Evolutionary conservation across 208 protist genomes (phyloP), one percentile per base, ranked within the genome.

Genomic region (Tetramitus jugosus): DNA sequence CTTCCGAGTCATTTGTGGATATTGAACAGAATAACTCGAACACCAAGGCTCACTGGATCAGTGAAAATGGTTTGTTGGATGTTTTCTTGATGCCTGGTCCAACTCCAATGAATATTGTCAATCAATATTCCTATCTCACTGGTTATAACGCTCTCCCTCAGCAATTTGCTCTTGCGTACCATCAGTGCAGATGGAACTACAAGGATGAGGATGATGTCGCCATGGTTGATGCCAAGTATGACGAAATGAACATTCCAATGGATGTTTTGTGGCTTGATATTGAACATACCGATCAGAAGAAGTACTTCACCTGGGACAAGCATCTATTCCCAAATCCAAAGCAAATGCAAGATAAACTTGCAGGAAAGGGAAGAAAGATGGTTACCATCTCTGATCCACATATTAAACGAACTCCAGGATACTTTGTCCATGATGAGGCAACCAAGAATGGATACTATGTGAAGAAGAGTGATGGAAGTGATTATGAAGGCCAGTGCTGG

Each of bases 231-330:
- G 82, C 87, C 42, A 89, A 88, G 29, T 98, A 98, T 81, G 94
- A 98, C 78, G 74, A 88, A 52, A 86, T 97, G 81, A 89, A 96
- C 84, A 95, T 99, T 78, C 97, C 97, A 17, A 96, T 95, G 82
- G 98, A 99, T 86, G 90, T 95, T 14, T 88, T 99, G 42, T 99
- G 97, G 97, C 90, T 99, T 8, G 98, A 99, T 84, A 98, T 99
- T 84, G 98, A 99, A 84, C 97, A 99, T 86, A 99, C 97, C 0
- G 89, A 99, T 85, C 89, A 88, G 75, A 98, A 98, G 82, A 93
- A 91, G 83, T 98, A 98, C 82, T 98, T 99, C 74, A 99, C 97
- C 0, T 99, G 96, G 96, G 94, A 99, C 82, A 79, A 76, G 6
- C 80, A 87, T 77, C 92, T 89, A 60, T 99, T 99, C 84, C 93